Evolutionary conservation across 805 yeast species (phyloP).

Genomic region (Clavispora asparagi): DNA sequence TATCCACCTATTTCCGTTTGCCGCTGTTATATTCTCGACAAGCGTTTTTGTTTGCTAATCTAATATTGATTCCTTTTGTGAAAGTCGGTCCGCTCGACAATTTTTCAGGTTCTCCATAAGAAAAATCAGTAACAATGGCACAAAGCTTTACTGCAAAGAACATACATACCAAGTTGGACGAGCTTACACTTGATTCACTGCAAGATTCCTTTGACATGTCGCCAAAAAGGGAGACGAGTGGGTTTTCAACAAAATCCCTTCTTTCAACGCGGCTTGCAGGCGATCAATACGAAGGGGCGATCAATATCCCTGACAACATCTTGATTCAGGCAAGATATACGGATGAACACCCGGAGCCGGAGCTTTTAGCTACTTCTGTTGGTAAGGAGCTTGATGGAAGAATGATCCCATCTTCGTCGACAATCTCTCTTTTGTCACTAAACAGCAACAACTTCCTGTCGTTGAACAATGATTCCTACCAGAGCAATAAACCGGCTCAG

Average conservation of each 20-base stretch:
- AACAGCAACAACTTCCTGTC: conserved; percentile 15
- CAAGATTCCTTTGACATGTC: conserved; percentile 4
- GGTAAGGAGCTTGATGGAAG: conserved; percentile 38
- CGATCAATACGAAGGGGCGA: conserved; percentile 13
- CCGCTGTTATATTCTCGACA: neutral
- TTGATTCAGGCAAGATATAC: conserved; percentile 2
- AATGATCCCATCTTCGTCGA: conserved; percentile 38
- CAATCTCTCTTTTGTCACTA: conserved; percentile 35
- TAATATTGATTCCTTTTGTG: neutral
- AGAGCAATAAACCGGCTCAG: neutral
- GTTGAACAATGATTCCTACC: neutral
- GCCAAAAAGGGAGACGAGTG: conserved; percentile 7
- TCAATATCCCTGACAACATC: conserved; percentile 1
- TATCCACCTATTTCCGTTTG: neutral
- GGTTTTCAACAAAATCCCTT: conserved; percentile 15
- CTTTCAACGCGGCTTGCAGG: conserved; percentile 25
- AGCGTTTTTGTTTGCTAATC: neutral
- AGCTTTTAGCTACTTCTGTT: conserved; percentile 37
- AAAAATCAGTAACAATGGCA: conserved; percentile 5
- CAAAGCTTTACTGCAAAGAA: conserved; percentile 11
- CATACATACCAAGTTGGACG: conserved; percentile 15
- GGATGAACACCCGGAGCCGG: conserved; percentile 42
- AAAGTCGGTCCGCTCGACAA: neutral
- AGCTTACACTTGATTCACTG: conserved; percentile 8
- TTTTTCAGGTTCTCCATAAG: neutral